Percentiles rank a stretch among this genome's conserved stretches.
Evolutionary conservation across 2,329 filamentous ascomycete species (phyloP).

Genomic region (Epichloe coenophiala): DNA sequence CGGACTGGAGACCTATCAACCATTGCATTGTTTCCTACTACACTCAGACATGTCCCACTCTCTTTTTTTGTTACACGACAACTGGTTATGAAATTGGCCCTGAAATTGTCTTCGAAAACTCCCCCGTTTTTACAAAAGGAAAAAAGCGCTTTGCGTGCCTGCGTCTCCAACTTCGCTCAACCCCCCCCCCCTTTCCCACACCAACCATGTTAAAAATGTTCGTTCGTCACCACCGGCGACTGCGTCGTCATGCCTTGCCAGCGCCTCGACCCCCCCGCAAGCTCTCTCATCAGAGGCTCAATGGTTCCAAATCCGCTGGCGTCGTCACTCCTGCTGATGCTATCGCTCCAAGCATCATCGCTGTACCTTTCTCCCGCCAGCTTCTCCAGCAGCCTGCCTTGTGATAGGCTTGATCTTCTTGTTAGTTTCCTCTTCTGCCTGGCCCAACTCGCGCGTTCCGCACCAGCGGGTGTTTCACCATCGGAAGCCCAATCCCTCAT

Average conservation of each 20-base stretch:
- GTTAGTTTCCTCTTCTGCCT: conserved; percentile 10
- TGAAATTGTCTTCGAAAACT: too few relatives aligned
- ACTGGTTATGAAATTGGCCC: too few relatives aligned
- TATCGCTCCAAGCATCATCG: conserved; percentile 13
- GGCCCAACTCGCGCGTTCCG: conserved; percentile 4
- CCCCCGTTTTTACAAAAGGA: not conserved
- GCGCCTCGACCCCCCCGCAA: conserved; percentile 18
- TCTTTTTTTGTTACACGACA: too few relatives aligned
- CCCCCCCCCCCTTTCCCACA: not conserved
- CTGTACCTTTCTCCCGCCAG: conserved; percentile 7
- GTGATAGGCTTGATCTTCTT: conserved; percentile 14
- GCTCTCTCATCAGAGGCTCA: conserved; percentile 31
- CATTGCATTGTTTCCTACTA: too few relatives aligned
- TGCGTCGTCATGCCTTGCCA: conserved; percentile 7
- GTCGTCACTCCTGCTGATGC: conserved; percentile 15
- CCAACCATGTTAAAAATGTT: not conserved
- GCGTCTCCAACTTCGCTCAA: not conserved
- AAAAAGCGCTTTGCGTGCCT: not conserved
- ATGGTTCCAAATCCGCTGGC: conserved; percentile 25
- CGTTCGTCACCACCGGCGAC: not conserved
- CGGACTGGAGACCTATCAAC: too few relatives aligned
- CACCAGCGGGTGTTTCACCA: conserved; percentile 12
- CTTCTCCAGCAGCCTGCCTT: conserved; percentile 16
- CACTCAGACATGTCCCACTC: too few relatives aligned
- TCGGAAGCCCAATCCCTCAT: conserved; percentile 19